A percentile compares a stretch with the other conserved stretches of the same genome.
Evolutionary conservation across 2,329 filamentous ascomycete genomes (phyloP).

Genomic region (Trichoderma koningii): DNA sequence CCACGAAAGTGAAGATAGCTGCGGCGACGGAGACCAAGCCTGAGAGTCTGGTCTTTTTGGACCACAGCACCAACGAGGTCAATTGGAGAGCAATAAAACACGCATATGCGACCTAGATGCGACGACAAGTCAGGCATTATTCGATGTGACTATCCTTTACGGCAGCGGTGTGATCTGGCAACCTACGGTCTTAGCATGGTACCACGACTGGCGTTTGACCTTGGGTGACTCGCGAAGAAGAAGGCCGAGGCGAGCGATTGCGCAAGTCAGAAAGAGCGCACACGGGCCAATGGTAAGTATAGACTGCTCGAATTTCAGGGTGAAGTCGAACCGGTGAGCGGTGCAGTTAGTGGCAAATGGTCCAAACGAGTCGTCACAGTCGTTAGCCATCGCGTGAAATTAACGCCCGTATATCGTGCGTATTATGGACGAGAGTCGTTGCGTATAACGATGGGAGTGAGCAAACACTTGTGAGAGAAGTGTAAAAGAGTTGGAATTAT

Average conservation of each 20-base stretch:
- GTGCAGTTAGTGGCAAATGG: constrained; percentile 12
- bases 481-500: too few relatives aligned
- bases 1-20: constrained; percentile 31
- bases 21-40: constrained; percentile 20
- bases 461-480: too few relatives aligned
- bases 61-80: constrained; percentile 7
- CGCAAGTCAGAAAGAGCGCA: background rate
- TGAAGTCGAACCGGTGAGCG: constrained; percentile 29
- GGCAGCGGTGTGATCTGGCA: too few relatives aligned
- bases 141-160: too few relatives aligned
- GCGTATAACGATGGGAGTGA: background rate
- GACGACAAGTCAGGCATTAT: background rate
- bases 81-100: constrained; percentile 7
- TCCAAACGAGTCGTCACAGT: constrained; percentile 25
- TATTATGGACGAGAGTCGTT: background rate
- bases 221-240: constrained; percentile 1
- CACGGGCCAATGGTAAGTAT: constrained; percentile 27
- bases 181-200: background rate
- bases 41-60: constrained; percentile 4
- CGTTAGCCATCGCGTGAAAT: background rate
- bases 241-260: background rate
- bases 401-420: too few relatives aligned
- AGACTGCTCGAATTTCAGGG: constrained; percentile 31
- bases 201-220: background rate
- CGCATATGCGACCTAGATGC: background rate